Percentiles rank a stretch among this genome's conserved stretches.
phyloP scores from a whole-genome alignment of 805 yeast genomes.

The Suhomyces xylopsoci region DNA sequence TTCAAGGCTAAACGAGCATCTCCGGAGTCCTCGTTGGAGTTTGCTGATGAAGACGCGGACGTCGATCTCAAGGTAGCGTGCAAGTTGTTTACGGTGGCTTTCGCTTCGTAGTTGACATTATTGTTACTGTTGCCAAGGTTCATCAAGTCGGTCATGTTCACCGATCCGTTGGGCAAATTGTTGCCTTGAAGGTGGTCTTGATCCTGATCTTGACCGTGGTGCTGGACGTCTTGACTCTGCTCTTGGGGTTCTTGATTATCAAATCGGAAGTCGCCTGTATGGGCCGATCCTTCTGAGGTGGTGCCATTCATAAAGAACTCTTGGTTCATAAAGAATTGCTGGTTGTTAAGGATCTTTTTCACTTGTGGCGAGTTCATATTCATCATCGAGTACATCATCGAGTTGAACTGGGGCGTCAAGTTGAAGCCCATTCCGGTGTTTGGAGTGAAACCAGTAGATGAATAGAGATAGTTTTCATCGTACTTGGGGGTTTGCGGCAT shows the following conservation, averaged over 20 bases:
- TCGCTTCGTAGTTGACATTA: not conserved
- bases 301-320: conserved; percentile 23
- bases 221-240: conserved; percentile 1
- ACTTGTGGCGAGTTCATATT: conserved; percentile 30
- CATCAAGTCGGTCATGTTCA: conserved; percentile 19
- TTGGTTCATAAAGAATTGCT: conserved; percentile 24
- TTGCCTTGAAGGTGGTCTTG: conserved; percentile 1
- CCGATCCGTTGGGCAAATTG: not conserved
- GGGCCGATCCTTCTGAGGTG: not conserved
- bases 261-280: conserved; percentile 1
- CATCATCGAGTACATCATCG: conserved; percentile 39
- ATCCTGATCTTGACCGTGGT: conserved; percentile 2
- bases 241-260: not conserved
- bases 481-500: conserved; percentile 36
- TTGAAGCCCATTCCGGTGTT: conserved; percentile 22
- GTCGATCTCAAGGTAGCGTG: not conserved
- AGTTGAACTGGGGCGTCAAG: conserved; percentile 40
- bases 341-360: conserved; percentile 13
- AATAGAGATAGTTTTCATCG: conserved; percentile 24
- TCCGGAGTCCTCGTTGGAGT: conserved; percentile 25
- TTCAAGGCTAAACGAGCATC: conserved; percentile 39
- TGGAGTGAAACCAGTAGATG: conserved; percentile 32
- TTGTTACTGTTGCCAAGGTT: conserved; percentile 7
- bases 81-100: not conserved
- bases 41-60: not conserved